Evolutionary conservation across 148 eudicot species (phyloP).

Genomic region (Spergularia bocconei): DNA sequence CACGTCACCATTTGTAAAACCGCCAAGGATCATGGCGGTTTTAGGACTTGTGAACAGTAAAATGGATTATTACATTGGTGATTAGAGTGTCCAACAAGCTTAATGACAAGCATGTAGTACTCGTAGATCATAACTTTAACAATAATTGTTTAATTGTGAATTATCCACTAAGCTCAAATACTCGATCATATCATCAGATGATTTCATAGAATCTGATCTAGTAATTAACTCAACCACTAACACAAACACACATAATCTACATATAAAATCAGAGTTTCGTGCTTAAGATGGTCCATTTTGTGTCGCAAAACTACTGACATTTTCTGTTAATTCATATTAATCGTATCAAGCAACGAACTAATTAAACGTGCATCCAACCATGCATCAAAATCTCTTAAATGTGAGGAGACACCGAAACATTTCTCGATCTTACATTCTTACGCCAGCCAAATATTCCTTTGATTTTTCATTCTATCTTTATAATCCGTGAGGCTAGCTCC

Average conservation of each 20-base stretch:
- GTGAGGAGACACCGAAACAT: neutral
- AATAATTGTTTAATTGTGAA: too few species aligned
- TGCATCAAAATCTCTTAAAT: neutral
- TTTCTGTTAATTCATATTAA: neutral
- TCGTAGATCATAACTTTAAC: too few species aligned
- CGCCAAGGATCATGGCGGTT: too few species aligned
- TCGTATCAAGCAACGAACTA: neutral
- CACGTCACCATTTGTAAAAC: too few species aligned
- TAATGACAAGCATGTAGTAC: too few species aligned
- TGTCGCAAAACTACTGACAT: neutral
- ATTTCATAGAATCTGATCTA: neutral
- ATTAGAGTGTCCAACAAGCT: neutral
- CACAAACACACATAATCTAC: neutral
- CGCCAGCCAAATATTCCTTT: constrained; percentile 3
- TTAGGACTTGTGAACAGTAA: too few species aligned
- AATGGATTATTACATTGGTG: too few species aligned
- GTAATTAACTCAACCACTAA: neutral
- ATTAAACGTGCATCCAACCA: constrained; percentile 14
- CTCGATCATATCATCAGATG: too few species aligned
- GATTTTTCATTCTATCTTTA: too few species aligned
- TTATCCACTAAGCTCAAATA: too few species aligned
- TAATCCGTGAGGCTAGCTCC: too few species aligned
- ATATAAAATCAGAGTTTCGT: neutral
- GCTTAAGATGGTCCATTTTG: neutral
- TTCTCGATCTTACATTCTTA: neutral